Base-by-base conservation (phyloP, 2,329 filamentous ascomycete genomes). In the Ophiostoma australiae region DNA sequence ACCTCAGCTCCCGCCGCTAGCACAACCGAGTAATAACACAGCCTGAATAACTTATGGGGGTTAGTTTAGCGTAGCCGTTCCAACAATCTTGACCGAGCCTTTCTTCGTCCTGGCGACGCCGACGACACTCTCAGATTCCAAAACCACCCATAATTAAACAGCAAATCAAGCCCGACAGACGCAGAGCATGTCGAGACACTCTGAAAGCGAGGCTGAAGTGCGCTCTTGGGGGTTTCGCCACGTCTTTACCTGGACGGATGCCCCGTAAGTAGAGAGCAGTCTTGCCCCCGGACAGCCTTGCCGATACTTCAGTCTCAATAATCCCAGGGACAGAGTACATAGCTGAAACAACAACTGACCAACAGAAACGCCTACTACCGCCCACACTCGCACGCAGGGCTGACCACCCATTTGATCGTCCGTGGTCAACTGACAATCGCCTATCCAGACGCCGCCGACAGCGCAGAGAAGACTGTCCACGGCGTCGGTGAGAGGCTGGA, bases 201-300 rank as follows among this genome's bases (percentile, higher is more conserved):
- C 77, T 72, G 82, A 86, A 58, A 81, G 82, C 52, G 89, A 92
- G 77, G 80, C 81, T 68, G 81, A 90, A 76, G 90, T 92, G 35
- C 83, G 83, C 48, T 86, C 85, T 1, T 92, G 90, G 90, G 90
- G 90, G 1, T 93, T 92, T 77, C 75, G 78, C 2, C 83, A 88
- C 68, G 89, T 91, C 76, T 91, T 91, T 74, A 91, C 89, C 2
- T 92, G 90, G 90, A 88, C 85, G 8, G 90, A 92, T 78, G 80
- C 82, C 31, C 87, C 89, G 89, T 91, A 84, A 17, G 61, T 67
- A 70, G 11, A 41, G 39, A 13, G 39, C 15, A 13, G 39, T 35
- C 70, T 72, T 69, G 52, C 63, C 67, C 70, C n/a, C 37, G 13
- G 20, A n/a, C n/a, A 27, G n/a, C 35, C 17, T 15, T n/a, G 3